Evolutionary conservation across 108 stramenopile genomes (phyloP).

Genomic region (Chaetoceros tenuissimus): DNA sequence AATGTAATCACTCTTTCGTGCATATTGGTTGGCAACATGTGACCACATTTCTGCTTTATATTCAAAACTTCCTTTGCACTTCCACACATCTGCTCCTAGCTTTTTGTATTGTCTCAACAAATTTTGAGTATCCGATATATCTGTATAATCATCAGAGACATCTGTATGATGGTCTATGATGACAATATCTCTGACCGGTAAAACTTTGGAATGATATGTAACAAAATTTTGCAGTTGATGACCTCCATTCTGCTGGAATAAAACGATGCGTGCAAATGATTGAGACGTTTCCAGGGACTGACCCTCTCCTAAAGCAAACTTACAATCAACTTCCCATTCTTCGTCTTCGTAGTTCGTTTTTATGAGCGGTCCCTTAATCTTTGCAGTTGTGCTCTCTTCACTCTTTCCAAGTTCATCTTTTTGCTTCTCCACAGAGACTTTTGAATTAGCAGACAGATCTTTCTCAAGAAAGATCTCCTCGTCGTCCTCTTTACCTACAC

Average conservation of each 20-base stretch:
- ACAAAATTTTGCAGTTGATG: slow-evolving; percentile 1
- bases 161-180: not conserved
- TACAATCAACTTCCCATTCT: too few relatives aligned
- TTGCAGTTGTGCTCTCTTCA: too few relatives aligned
- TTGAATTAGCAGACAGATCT: too few relatives aligned
- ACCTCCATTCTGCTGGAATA: not conserved
- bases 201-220: not conserved
- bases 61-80: not conserved
- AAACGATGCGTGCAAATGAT: not conserved
- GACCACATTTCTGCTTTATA: slow-evolving; percentile 1
- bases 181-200: not conserved
- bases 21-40: not conserved
- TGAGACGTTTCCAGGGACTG: too few relatives aligned
- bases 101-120: not conserved
- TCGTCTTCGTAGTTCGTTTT: too few relatives aligned
- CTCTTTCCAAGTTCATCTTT: too few relatives aligned
- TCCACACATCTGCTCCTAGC: not conserved
- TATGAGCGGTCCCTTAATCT: too few relatives aligned
- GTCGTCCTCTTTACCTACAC: too few relatives aligned
- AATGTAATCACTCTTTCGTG: not conserved
- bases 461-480: too few relatives aligned
- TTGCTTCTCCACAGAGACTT: too few relatives aligned
- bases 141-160: not conserved
- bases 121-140: too few relatives aligned
- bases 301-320: too few relatives aligned